Percentiles rank a stretch among this genome's conserved stretches.
These are phyloP conservation scores for Silene noctiflora DNA, from an alignment of 179 eudicot species.

Conservation along the genomic window DNA sequence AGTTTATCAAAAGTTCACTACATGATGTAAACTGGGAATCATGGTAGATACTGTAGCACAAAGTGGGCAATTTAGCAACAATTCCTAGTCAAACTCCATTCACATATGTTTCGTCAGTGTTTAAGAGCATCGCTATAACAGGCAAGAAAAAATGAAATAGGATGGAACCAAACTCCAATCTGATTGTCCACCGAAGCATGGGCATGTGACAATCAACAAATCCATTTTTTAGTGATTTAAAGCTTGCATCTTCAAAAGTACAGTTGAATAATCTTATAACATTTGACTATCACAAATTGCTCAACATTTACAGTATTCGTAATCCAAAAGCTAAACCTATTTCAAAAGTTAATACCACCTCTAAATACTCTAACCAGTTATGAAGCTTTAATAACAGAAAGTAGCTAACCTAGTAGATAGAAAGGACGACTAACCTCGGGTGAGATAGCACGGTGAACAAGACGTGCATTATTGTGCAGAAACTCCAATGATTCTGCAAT, in stretches of 20 bases:
- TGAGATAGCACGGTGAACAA: constrained; percentile 71
- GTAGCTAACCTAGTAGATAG: not conserved
- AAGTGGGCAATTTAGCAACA: too few relatives aligned
- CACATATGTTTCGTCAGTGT: not conserved
- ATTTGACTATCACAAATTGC: not conserved
- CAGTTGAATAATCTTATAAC: not conserved
- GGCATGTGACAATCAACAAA: not conserved
- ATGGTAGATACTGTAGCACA: too few relatives aligned
- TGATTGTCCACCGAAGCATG: not conserved
- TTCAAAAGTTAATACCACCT: not conserved
- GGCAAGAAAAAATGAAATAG: not conserved
- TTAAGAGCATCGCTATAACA: not conserved
- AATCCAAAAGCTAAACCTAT: not conserved
- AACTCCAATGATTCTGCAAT: constrained; percentile 85
- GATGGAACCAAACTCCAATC: not conserved
- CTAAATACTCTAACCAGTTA: not conserved
- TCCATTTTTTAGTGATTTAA: not conserved
- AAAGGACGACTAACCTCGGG: constrained; percentile 67
- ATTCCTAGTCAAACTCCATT: not conserved
- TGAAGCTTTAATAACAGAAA: not conserved
- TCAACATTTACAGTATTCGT: not conserved
- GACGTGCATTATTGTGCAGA: constrained; percentile 87
- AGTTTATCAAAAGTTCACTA: too few relatives aligned
- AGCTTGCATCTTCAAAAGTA: not conserved
- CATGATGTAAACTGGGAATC: too few relatives aligned